Evolutionary conservation across 495 filamentous ascomycete species (phyloP), one percentile per base, ranked within the genome.

Genomic region (Penicillium maclennaniae): DNA sequence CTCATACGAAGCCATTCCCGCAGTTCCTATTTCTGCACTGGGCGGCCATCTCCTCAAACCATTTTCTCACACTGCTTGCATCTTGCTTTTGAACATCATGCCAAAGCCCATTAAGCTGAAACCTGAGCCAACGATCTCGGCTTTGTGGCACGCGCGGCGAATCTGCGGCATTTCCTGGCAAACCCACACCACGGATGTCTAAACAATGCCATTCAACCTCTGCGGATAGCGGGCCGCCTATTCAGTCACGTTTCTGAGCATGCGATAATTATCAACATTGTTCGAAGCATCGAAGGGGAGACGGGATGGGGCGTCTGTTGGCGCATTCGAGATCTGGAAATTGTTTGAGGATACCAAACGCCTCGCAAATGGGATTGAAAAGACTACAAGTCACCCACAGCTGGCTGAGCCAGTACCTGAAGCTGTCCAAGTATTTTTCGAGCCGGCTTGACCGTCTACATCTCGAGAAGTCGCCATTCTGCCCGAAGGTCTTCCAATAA

Each of bases 31-130:
- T 74, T 42, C 49, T 68, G 12, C 69, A 73, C 40, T 72, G 73
- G 67, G 72, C 73, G 7, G 77, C 77, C 8, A 79, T 80, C 17
- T 79, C 74, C 0, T 71, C 70, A 2, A 78, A 77, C 27, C 77
- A 79, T 43, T 62, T 79, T 76, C 76, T 21, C 75, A 79, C 46
- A 77, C 77, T 0, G 67, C 72, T 15, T 73, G 73, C 49, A 67
- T 79, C 21, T 54, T 79, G 14, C 51, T 80, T 31, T 61, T 80
- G 2, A 67, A 72, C 19, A 67, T 64, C 26, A 67, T 62, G 49
- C 72, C 74, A 3, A 73, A 69, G 42, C 43, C 46, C 5, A 62
- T 73, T 20, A 60, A 63, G 23, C n/a, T 70, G 7, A 60, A 54
- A 10, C 53, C 59, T n/a, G 58, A 53, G n/a, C 49, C 64, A 3